Percentiles rank a stretch among this genome's conserved stretches.
Conservation (phyloP, 768 basidiomycete species). For the Rhodotorula babjevae region DNA sequence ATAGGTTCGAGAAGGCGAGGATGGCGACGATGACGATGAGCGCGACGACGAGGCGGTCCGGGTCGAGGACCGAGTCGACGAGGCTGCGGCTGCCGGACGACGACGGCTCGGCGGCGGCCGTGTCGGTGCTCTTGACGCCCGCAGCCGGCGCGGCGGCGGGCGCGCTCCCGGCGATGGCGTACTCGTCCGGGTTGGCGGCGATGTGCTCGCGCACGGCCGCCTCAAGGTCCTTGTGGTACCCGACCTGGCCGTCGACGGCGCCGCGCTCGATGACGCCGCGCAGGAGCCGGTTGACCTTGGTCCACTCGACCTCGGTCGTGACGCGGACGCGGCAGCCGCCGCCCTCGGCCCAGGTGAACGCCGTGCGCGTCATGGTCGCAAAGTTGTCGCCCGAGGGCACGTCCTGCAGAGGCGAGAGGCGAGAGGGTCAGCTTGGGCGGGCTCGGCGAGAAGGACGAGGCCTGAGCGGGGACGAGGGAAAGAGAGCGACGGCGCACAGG, state of each 20-base stretch:
- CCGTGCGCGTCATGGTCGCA: conserved; percentile 83
- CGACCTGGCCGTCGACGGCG: conserved; percentile 83
- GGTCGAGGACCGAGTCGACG: conserved; percentile 15
- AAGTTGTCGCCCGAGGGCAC: conserved; percentile 91
- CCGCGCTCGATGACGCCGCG: conserved; percentile 79
- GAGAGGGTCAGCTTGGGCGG: not conserved
- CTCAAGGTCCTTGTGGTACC: conserved; percentile 76
- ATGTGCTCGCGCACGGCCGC: conserved; percentile 80
- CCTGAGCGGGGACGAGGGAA: not conserved
- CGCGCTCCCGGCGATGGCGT: not conserved
- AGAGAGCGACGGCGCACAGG: conserved; percentile 48
- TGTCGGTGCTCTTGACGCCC: not conserved
- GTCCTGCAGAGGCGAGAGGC: conserved; percentile 49
- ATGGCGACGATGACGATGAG: conserved; percentile 67
- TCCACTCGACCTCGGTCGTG: conserved; percentile 90
- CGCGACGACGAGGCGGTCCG: conserved; percentile 52
- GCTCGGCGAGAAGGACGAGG: no score
- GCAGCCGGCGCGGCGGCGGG: not conserved
- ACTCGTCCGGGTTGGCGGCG: conserved; percentile 46
- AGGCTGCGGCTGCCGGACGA: conserved; percentile 12
- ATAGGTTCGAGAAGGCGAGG: conserved; percentile 69
- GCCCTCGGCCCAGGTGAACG: conserved; percentile 82
- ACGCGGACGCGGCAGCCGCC: conserved; percentile 72
- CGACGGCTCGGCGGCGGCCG: not conserved
- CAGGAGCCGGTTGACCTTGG: conserved; percentile 67